A percentile compares a stretch with the other conserved stretches of the same genome.
Conservation (phyloP, 345 rosid species). For the Durio zibethinus region DNA sequence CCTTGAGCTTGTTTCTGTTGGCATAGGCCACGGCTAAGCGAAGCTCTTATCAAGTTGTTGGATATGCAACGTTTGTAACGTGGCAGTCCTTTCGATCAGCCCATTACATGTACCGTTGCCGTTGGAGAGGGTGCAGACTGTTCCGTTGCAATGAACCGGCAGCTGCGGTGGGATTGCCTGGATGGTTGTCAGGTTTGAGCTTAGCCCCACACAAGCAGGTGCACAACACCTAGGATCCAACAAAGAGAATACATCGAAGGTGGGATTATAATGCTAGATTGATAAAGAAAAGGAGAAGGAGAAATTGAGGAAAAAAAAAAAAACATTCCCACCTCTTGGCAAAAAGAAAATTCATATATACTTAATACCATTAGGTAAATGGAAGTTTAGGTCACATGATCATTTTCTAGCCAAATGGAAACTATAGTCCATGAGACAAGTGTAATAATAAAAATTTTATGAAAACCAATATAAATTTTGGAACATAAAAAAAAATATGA, state of each 20-base stretch:
- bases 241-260: background rate
- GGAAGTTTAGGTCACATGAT: too few species aligned
- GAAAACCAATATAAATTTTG: too few species aligned
- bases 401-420: too few species aligned
- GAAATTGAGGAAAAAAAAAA: too few species aligned
- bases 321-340: too few species aligned
- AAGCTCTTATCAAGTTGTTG: constrained; percentile 54
- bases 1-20: constrained; percentile 39
- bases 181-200: background rate
- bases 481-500: too few species aligned
- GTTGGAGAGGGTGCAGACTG: constrained; percentile 62
- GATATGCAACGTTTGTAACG: constrained; percentile 54
- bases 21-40: constrained; percentile 47
- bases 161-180: constrained; percentile 52
- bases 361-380: too few species aligned
- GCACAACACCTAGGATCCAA: background rate
- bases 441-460: too few species aligned
- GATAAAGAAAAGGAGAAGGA: too few species aligned
- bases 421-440: too few species aligned
- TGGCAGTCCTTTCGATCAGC: constrained; percentile 56
- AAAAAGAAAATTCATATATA: too few species aligned
- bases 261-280: too few species aligned
- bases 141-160: constrained; percentile 45
- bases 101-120: constrained; percentile 56
- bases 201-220: background rate